Percentiles rank a stretch among this genome's conserved stretches.
These are phyloP conservation scores for Diphasiastrum complanatum DNA, from an alignment of 83 land plant genomes.

Conservation along the genomic window DNA sequence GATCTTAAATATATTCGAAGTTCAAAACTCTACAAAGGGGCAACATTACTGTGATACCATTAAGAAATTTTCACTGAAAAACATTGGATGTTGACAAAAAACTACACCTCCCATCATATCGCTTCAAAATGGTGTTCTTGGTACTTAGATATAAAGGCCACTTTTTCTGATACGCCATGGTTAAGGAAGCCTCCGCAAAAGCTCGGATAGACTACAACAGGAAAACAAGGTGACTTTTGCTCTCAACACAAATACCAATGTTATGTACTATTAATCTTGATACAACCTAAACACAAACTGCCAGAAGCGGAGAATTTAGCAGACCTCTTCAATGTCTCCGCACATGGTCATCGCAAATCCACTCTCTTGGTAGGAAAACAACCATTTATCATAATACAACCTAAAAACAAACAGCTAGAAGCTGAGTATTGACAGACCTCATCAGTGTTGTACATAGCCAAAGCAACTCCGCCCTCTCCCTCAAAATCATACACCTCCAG, in stretches of 20 bases:
- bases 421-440: constrained; percentile 42
- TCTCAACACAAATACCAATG: too few species aligned
- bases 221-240: too few species aligned
- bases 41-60: too few species aligned
- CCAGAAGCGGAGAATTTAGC: too few species aligned
- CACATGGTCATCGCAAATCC: too few species aligned
- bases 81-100: too few species aligned
- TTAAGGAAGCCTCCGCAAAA: constrained; percentile 91
- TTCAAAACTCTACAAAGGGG: too few species aligned
- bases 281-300: neutral
- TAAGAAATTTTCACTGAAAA: too few species aligned
- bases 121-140: constrained; percentile 93
- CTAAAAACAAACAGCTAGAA: neutral
- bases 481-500: constrained; percentile 71
- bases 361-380: too few species aligned
- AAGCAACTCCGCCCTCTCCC: constrained; percentile 81
- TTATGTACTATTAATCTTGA: neutral
- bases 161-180: constrained; percentile 65
- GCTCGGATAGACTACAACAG: constrained; percentile 76
- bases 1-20: too few species aligned
- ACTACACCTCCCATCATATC: constrained; percentile 89
- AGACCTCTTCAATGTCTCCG: too few species aligned
- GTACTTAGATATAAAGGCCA: constrained; percentile 98
- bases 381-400: too few species aligned
- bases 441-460: constrained; percentile 92